Conservation (phyloP, 495 filamentous ascomycete species). For the Oleoguttula mirabilis region DNA sequence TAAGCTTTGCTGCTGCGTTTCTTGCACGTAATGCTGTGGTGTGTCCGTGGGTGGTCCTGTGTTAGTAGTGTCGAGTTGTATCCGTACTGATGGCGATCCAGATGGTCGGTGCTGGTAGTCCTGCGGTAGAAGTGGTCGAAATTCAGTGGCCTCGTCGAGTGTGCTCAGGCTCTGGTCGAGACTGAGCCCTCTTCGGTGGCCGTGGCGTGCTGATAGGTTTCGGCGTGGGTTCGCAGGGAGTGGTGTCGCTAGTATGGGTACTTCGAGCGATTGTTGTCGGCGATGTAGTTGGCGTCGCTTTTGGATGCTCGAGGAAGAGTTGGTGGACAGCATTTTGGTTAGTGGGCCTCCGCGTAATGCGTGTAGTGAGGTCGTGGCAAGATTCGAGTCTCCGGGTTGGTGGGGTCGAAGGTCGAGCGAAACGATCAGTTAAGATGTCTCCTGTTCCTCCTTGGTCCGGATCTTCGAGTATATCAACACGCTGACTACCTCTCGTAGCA, state of each 20-base stretch:
- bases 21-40: conserved; percentile 53
- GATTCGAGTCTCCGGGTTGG: too few relatives aligned
- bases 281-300: conserved; percentile 64
- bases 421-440: too few relatives aligned
- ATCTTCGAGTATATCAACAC: background rate
- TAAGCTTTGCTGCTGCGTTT: conserved; percentile 57
- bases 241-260: conserved; percentile 17
- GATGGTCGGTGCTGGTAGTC: conserved; percentile 17
- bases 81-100: conserved; percentile 26
- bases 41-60: conserved; percentile 40
- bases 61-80: conserved; percentile 56
- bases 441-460: conserved; percentile 17
- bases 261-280: conserved; percentile 69
- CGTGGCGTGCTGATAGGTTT: conserved; percentile 37
- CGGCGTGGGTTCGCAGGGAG: conserved; percentile 49
- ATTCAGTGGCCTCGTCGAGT: conserved; percentile 5
- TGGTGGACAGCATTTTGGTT: conserved; percentile 63
- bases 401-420: too few relatives aligned
- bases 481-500: background rate
- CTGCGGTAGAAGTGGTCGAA: conserved; percentile 30
- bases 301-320: conserved; percentile 53
- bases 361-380: too few relatives aligned
- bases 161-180: conserved; percentile 52
- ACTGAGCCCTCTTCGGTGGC: conserved; percentile 68
- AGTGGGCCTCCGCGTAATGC: too few relatives aligned